Evolutionary conservation across 768 basidiomycete genomes (phyloP).

Genomic region (Strobilomyces echinocephalus): DNA sequence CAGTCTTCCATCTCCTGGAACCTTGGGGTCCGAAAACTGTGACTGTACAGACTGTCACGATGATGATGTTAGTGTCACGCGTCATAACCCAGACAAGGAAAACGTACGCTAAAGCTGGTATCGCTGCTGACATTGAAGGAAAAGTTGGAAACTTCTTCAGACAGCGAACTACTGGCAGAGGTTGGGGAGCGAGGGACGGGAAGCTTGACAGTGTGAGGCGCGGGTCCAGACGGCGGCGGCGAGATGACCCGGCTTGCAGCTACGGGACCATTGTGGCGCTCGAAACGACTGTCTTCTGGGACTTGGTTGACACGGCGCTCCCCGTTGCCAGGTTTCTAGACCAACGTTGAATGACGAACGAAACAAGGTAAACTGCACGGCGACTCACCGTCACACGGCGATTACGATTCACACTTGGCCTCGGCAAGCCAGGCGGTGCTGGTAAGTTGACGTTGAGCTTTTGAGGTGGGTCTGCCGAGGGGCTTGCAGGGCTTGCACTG

Average conservation of each 20-base stretch:
- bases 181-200: slow-evolving; percentile 16
- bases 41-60: slow-evolving; percentile 21
- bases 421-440: slow-evolving; percentile 10
- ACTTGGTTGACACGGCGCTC: neutral
- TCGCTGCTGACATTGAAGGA: slow-evolving; percentile 7
- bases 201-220: slow-evolving; percentile 7
- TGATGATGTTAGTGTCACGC: neutral
- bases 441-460: slow-evolving; percentile 2
- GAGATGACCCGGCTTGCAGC: neutral
- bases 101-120: slow-evolving; percentile 21
- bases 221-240: slow-evolving; percentile 2
- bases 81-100: neutral
- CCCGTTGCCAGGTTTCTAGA: slow-evolving; percentile 3
- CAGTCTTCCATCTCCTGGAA: neutral
- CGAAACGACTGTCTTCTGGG: neutral
- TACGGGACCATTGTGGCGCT: slow-evolving; percentile 6
- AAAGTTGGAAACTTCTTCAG: slow-evolving; percentile 18
- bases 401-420: neutral
- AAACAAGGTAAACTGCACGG: neutral
- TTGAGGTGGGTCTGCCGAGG: neutral
- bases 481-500: neutral
- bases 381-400: slow-evolving; percentile 3
- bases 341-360: neutral
- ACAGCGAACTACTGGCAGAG: slow-evolving; percentile 6
- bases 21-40: neutral